A percentile compares a stretch with the other conserved stretches of the same genome.
These are phyloP conservation scores for Starmerella geochares DNA, from an alignment of 805 yeast species.

Conservation along the genomic window DNA sequence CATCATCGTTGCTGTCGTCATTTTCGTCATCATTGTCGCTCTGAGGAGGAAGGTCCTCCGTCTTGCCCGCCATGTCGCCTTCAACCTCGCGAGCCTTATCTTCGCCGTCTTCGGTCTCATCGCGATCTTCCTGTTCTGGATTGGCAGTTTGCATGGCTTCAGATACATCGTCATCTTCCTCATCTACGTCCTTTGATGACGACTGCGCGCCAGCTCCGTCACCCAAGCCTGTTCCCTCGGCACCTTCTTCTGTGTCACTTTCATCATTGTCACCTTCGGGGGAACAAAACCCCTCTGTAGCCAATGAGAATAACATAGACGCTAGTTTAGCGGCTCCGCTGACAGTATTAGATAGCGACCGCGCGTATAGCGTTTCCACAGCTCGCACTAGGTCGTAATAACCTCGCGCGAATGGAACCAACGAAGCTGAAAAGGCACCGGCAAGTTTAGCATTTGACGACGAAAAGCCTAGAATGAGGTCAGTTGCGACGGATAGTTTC, in stretches of 20 bases:
- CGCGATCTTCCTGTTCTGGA: slow-evolving; percentile 41
- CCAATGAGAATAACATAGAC: slow-evolving; percentile 46
- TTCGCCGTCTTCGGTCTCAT: slow-evolving; percentile 47
- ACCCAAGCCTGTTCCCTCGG: slow-evolving; percentile 86
- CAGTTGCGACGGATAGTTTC: slow-evolving; percentile 30
- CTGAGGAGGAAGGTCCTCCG: slow-evolving; percentile 65
- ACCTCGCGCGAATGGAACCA: slow-evolving; percentile 53
- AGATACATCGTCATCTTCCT: slow-evolving; percentile 79
- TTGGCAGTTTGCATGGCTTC: slow-evolving; percentile 66
- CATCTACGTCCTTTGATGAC: slow-evolving; percentile 65
- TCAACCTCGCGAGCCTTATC: slow-evolving; percentile 89
- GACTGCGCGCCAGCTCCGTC: slow-evolving; percentile 84
- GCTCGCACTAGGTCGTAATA: slow-evolving; percentile 43
- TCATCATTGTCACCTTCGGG: slow-evolving; percentile 58
- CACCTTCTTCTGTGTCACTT: slow-evolving; percentile 46
- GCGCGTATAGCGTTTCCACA: slow-evolving; percentile 38
- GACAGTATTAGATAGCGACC: slow-evolving; percentile 45
- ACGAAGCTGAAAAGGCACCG: slow-evolving; percentile 34
- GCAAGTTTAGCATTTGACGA: slow-evolving; percentile 32
- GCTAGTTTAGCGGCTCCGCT: slow-evolving; percentile 55
- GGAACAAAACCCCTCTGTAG: slow-evolving; percentile 81
- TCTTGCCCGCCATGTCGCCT: slow-evolving; percentile 93
- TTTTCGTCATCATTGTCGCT: slow-evolving; percentile 42
- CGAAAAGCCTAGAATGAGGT: slow-evolving; percentile 27
- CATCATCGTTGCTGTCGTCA: slow-evolving; percentile 45